These are phyloP conservation scores for Phytophthora ohioensis DNA, from an alignment of 352 stramenopile genomes.

Conservation along the genomic window DNA sequence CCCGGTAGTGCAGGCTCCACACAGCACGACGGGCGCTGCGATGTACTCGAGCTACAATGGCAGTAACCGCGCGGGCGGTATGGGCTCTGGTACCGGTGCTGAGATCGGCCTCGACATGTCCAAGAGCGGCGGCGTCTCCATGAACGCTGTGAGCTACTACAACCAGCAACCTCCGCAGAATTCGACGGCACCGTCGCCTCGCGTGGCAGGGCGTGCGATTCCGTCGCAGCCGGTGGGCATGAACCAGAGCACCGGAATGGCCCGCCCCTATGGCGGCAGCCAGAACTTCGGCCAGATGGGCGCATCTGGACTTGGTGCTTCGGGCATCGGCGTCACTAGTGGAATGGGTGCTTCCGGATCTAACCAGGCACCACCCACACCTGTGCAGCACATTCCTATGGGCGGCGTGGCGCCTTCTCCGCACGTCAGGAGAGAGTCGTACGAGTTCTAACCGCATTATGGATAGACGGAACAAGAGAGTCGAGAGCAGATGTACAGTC, in stretches of 20 bases:
- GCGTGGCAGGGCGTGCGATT: conserved; percentile 55
- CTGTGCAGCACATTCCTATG: conserved; percentile 30
- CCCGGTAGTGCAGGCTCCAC: conserved; percentile 32
- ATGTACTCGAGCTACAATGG: conserved; percentile 46
- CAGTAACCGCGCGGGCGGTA: conserved; percentile 32
- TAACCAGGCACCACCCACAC: conserved; percentile 32
- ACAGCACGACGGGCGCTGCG: conserved; percentile 40
- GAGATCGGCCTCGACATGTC: conserved; percentile 37
- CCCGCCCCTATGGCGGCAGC: conserved; percentile 18
- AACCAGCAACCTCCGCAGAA: conserved; percentile 57
- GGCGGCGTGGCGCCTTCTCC: conserved; percentile 38
- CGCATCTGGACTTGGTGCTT: conserved; percentile 1
- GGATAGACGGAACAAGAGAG: conserved; percentile 14
- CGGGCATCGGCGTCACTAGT: conserved; percentile 7
- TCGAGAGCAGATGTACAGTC: conserved; percentile 30
- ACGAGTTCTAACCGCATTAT: conserved; percentile 43
- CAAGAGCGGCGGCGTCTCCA: conserved; percentile 31
- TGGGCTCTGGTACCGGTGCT: conserved; percentile 15
- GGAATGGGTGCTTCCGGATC: conserved; percentile 21
- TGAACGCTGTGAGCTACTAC: conserved; percentile 63
- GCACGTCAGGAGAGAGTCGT: conserved; percentile 45
- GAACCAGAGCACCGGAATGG: conserved; percentile 17
- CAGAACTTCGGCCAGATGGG: conserved; percentile 30
- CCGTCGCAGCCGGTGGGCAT: conserved; percentile 50
- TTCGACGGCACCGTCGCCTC: conserved; percentile 49